These are phyloP conservation scores for Naegleria gruberi DNA, from an alignment of 208 protist species.

Conservation along the genomic window DNA sequence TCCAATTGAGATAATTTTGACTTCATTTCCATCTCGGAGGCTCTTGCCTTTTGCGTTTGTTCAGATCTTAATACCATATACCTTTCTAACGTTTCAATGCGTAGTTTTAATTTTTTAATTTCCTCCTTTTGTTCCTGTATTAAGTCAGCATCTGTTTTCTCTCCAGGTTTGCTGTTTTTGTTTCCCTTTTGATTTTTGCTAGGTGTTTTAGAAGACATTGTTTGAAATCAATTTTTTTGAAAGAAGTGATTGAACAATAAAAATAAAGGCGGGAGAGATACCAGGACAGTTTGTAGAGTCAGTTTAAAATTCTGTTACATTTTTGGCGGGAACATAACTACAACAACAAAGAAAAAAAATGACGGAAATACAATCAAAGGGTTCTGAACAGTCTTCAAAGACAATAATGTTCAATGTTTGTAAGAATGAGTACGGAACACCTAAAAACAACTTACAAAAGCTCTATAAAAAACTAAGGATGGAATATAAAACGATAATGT, in stretches of 20 bases:
- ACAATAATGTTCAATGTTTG: conserved; percentile 73
- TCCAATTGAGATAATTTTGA: conserved; percentile 52
- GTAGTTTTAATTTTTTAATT: background rate
- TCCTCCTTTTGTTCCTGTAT: conserved; percentile 47
- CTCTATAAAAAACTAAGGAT: conserved; percentile 64
- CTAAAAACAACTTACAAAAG: conserved; percentile 73
- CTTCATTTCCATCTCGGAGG: conserved; percentile 50
- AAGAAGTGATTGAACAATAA: too few species aligned
- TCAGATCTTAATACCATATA: conserved; percentile 66
- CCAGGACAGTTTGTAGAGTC: too few species aligned
- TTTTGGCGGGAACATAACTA: too few species aligned
- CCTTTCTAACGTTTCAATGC: conserved; percentile 56
- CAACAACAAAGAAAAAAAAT: too few species aligned
- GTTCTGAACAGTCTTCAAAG: background rate
- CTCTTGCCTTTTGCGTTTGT: conserved; percentile 48
- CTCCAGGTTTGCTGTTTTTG: conserved; percentile 53
- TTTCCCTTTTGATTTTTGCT: too few species aligned
- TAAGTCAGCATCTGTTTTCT: conserved; percentile 53
- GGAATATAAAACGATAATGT: conserved; percentile 57
- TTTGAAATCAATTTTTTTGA: too few species aligned
- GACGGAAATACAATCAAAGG: too few species aligned
- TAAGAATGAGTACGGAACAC: conserved; percentile 69
- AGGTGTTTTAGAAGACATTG: too few species aligned
- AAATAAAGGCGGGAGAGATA: too few species aligned
- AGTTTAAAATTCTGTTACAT: too few species aligned